Percentiles rank a stretch among this genome's conserved stretches.
Conservation (phyloP, 73 alveolate genomes). For the Effrenium voratum region DNA sequence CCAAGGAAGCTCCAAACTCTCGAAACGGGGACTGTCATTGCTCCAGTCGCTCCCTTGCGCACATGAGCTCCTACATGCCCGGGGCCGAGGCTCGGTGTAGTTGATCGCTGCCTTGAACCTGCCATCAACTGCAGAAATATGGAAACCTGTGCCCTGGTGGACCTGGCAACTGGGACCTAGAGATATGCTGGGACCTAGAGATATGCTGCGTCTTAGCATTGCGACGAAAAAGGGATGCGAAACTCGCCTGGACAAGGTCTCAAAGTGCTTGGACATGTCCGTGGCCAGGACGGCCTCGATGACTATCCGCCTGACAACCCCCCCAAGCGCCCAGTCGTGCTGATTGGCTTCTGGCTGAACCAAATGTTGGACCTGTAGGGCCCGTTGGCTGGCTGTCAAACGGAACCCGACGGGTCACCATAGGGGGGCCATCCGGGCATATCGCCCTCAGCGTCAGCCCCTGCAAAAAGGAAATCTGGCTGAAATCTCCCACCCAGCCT, state of each 20-base stretch:
- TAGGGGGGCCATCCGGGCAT: no score
- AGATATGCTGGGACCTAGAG: not conserved
- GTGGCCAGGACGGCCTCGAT: conserved; percentile 79
- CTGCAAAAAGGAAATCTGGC: not conserved
- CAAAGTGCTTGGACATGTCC: conserved; percentile 89
- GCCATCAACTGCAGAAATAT: not conserved
- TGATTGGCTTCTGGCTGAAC: no score
- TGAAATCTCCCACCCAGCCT: not conserved
- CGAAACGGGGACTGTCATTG: no score
- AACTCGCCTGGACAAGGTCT: conserved; percentile 62
- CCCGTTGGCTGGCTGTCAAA: no score
- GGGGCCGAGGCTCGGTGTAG: conserved; percentile 46
- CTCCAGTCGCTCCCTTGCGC: no score
- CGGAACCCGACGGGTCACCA: no score
- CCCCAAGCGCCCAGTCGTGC: no score
- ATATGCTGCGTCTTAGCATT: not conserved
- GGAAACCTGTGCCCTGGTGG: not conserved
- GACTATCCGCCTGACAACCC: conserved; percentile 52
- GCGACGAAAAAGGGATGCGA: not conserved
- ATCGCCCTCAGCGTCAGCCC: not conserved
- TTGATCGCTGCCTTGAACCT: conserved; percentile 91
- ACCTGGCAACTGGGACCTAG: no score
- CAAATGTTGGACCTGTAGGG: no score
- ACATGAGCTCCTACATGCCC: no score
- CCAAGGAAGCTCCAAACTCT: no score